Percentiles rank a stretch among this genome's conserved stretches.
Evolutionary conservation across 495 filamentous ascomycete species (phyloP).

Genomic region (Talaromyces thailandensis): DNA sequence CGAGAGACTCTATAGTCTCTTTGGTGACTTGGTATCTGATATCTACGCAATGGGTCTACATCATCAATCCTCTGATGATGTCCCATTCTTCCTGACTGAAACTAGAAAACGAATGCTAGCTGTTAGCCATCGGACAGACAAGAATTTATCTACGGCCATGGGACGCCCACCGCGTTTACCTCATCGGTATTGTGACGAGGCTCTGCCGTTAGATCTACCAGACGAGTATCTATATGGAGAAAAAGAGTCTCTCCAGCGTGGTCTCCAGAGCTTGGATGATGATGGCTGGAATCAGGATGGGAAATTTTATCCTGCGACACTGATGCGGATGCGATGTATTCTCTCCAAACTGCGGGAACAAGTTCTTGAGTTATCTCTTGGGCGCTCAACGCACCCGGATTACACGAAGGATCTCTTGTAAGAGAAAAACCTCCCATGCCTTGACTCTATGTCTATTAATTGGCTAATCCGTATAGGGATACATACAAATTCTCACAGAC

Average conservation of each 20-base stretch:
- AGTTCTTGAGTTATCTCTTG: slow-evolving; percentile 43
- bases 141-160: not conserved
- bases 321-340: slow-evolving; percentile 31
- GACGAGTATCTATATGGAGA: slow-evolving; percentile 35
- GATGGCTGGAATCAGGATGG: slow-evolving; percentile 43
- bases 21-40: not conserved
- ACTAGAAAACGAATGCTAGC: not conserved
- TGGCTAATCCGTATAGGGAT: not conserved
- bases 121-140: not conserved
- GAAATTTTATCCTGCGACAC: slow-evolving; percentile 20
- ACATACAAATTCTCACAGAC: not conserved
- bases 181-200: slow-evolving; percentile 41
- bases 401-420: not conserved
- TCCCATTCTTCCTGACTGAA: not conserved
- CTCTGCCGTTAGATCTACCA: slow-evolving; percentile 44
- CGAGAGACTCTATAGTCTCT: not conserved
- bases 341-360: slow-evolving; percentile 38
- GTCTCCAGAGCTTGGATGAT: slow-evolving; percentile 26
- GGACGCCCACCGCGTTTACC: slow-evolving; percentile 40
- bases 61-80: not conserved
- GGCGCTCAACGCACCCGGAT: not conserved
- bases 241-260: slow-evolving; percentile 20
- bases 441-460: not conserved
- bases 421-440: not conserved
- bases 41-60: not conserved